These are phyloP conservation scores for Suillus clintonianus DNA, from an alignment of 768 basidiomycete genomes.

Conservation along the genomic window DNA sequence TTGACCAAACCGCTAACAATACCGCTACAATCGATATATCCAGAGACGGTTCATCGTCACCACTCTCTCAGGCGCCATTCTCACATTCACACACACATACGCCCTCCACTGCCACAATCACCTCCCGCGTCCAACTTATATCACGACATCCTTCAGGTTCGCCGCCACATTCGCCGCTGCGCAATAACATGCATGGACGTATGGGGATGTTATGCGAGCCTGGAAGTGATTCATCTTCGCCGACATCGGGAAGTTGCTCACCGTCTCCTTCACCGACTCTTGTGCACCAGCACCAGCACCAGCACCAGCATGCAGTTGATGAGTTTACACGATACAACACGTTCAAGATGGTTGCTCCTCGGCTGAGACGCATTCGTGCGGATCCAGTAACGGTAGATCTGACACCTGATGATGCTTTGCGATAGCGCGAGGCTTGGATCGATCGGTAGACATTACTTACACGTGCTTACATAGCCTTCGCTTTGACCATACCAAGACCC, in stretches of 20 bases:
- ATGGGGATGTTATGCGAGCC: conserved; percentile 15
- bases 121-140: conserved; percentile 28
- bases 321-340: conserved; percentile 17
- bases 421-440: not conserved
- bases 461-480: not conserved
- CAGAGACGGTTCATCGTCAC: not conserved
- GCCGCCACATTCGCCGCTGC: conserved; percentile 33
- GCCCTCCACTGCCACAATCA: conserved; percentile 50
- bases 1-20: not conserved
- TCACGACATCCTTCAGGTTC: conserved; percentile 20
- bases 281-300: not conserved
- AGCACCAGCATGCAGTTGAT: conserved; percentile 7
- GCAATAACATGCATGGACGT: conserved; percentile 17
- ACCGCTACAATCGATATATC: conserved; percentile 5
- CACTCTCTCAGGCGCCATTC: conserved; percentile 15
- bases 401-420: conserved; percentile 3
- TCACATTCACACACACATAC: conserved; percentile 51
- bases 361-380: conserved; percentile 13
- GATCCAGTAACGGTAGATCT: conserved; percentile 18
- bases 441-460: not conserved
- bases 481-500: conserved; percentile 12
- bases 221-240: conserved; percentile 55
- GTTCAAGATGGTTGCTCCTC: conserved; percentile 19
- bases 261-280: conserved; percentile 44
- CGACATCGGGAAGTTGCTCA: conserved; percentile 61